Evolutionary conservation across 2,329 filamentous ascomycete genomes (phyloP), one percentile per base, ranked within the genome.

Genomic region (Emmonsiellopsis sp.): DNA sequence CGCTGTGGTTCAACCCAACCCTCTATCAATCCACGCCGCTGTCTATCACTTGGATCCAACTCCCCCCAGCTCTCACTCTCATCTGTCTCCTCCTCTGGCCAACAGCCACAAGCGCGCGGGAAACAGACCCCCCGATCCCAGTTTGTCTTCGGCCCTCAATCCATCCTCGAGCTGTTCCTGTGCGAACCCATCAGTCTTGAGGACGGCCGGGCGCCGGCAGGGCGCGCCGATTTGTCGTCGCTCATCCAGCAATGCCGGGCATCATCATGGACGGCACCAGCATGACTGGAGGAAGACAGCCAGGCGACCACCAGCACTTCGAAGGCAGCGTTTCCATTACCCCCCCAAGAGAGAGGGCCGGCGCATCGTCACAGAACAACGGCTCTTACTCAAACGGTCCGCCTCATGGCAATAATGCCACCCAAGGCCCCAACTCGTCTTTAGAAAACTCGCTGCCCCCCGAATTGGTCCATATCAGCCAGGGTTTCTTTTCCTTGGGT

Each of bases 401-500:
- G 33, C n/a, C 13, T 37, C 46, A 39, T 46, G 17, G 33, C 54
- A 37, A 57, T 52, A 31, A 56, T 51, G 44, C 42, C 45, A 36
- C 43, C 42, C 31, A 46, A 42, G 27, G 39, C 51, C 36, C 52
- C 33, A 33, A 42, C 14, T 14, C 47, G n/a, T 36, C 49, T 37
- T 36, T 34, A 14, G 45, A 57, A 10, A 55, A 56, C 42, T 57
- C 72, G 42, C 61, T 69, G 8, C 76, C 77, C 2, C 80, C 79
- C 13, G 74, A 78, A 56, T 69, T 84, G 42, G 69, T 72, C 47
- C 88, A 95, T 64, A 86, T 95, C 55, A 85, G 85, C 0, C 75
- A 84, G 54, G 85, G 83, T 36, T 94, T 90, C 66, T 78, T 92
- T 53, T 84, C 88, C 3, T 77, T 97, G 17, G 83, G 84, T 4